Evolutionary conservation across 306 rosid species (phyloP), one percentile per base, ranked within the genome.

Genomic region (Rubus idaeus): DNA sequence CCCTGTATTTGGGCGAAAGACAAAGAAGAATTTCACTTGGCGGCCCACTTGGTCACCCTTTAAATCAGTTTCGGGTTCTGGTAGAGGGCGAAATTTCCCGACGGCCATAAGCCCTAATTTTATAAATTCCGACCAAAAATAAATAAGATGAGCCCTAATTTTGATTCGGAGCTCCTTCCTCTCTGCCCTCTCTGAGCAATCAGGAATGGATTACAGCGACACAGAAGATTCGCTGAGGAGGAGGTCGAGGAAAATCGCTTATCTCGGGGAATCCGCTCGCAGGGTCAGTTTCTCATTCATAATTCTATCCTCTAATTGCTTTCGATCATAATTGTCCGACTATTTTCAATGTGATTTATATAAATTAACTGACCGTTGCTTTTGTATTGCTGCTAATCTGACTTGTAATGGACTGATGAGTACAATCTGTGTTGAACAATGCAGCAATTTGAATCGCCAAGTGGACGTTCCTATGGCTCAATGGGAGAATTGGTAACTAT

Each of bases 401-500:
- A 41, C n/a, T 67, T 73, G 9, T 58, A 73, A 10, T 78, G 74
- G 42, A 56, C 52, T 62, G 50, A 65, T 42, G 58, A 40, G 47
- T 68, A 8, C 21, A 20, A 21, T 44, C 16, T 70, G 30, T 75
- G 60, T 69, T 58, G 71, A 66, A 83, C 49, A 51, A 47, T 86
- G 84, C 88, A 85, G 92, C 92, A 86, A 47, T 69, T 89, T 77
- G 88, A 87, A 39, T 89, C 79, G 62, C 78, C 73, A 44, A 52
- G 80, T 12, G 88, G 70, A 57, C 89, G 88, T 47, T 71, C 89
- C 7, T 82, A 74, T 70, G 74, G 78, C 35, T n/a, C 44, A 44
- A 78, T 80, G 87, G 94, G 92, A 71, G 94, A 89, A 75, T 76
- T 83, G 89, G 89, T 88, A 89, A 56, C 67, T 62, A 12, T 51